A percentile compares a stretch with the other conserved stretches of the same genome.
These are phyloP conservation scores for Malus asiatica DNA, from an alignment of 306 rosid genomes.

Conservation along the genomic window DNA sequence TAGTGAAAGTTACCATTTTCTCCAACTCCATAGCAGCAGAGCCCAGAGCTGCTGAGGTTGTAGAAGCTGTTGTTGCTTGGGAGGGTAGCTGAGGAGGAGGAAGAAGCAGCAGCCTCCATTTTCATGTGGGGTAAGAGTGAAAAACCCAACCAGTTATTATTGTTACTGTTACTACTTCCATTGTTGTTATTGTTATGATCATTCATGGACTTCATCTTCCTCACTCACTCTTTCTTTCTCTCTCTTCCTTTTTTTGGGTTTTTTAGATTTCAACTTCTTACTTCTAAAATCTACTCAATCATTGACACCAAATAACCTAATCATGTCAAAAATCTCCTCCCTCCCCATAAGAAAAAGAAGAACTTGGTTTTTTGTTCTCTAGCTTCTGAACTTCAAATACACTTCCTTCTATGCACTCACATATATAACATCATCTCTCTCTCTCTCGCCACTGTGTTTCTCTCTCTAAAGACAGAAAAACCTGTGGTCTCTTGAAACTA, in stretches of 20 bases:
- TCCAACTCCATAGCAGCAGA: conserved; percentile 48
- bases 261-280: not conserved
- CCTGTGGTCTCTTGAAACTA: conserved; percentile 61
- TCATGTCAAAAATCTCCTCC: conserved; percentile 30
- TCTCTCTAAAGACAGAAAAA: conserved; percentile 28
- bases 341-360: not conserved
- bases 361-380: conserved; percentile 31
- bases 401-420: conserved; percentile 17
- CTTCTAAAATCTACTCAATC: conserved; percentile 32
- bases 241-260: not conserved
- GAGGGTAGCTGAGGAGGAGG: conserved; percentile 28
- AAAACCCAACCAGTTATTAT: conserved; percentile 79
- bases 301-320: conserved; percentile 51
- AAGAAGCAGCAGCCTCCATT: conserved; percentile 44
- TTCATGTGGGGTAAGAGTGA: conserved; percentile 94
- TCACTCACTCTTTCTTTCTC: not conserved
- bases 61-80: conserved; percentile 41
- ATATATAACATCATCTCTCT: not conserved
- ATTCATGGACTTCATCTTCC: conserved; percentile 61
- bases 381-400: conserved; percentile 3
- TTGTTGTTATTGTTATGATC: conserved; percentile 31
- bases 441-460: not conserved
- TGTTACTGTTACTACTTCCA: conserved; percentile 15
- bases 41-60: conserved; percentile 28
- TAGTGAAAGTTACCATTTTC: conserved; percentile 40